phyloP scores from a whole-genome alignment of 495 filamentous ascomycete genomes.

The Parathielavia appendiculata region DNA sequence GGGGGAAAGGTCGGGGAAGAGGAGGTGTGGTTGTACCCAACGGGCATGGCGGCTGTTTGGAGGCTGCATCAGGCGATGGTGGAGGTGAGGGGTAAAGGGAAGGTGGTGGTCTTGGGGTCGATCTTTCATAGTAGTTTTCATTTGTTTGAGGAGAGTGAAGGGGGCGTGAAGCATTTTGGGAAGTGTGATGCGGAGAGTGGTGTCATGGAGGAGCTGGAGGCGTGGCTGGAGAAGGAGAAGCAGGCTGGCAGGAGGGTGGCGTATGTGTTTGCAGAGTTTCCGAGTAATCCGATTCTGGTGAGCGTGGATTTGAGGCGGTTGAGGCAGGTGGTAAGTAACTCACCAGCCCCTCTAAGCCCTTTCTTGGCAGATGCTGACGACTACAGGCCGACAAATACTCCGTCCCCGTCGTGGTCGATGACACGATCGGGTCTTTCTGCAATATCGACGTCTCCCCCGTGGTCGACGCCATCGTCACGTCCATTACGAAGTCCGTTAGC shows the following conservation, averaged over 20 bases:
- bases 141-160: constrained; percentile 29
- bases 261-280: constrained; percentile 44
- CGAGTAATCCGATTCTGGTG: constrained; percentile 43
- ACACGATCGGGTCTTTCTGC: constrained; percentile 46
- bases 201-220: constrained; percentile 38
- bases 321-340: constrained; percentile 24
- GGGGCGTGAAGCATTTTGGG: constrained; percentile 38
- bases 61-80: constrained; percentile 20
- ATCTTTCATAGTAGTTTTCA: constrained; percentile 37
- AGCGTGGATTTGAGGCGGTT: constrained; percentile 43
- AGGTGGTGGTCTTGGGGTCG: constrained; percentile 32
- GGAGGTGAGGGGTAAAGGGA: constrained; percentile 16
- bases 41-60: constrained; percentile 46
- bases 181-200: constrained; percentile 28
- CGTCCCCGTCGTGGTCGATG: constrained; percentile 47
- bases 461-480: constrained; percentile 44
- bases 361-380: not conserved
- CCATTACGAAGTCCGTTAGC: constrained; percentile 48
- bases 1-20: constrained; percentile 12
- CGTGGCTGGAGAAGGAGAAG: constrained; percentile 31
- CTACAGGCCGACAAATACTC: constrained; percentile 38
- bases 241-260: constrained; percentile 25
- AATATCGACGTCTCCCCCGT: constrained; percentile 43
- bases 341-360: not conserved
- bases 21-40: constrained; percentile 39